Evolutionary conservation across 192 early-diverging fungal genomes (phyloP), one percentile per base, ranked within the genome.

Genomic region (Glomus cerebriforme): DNA sequence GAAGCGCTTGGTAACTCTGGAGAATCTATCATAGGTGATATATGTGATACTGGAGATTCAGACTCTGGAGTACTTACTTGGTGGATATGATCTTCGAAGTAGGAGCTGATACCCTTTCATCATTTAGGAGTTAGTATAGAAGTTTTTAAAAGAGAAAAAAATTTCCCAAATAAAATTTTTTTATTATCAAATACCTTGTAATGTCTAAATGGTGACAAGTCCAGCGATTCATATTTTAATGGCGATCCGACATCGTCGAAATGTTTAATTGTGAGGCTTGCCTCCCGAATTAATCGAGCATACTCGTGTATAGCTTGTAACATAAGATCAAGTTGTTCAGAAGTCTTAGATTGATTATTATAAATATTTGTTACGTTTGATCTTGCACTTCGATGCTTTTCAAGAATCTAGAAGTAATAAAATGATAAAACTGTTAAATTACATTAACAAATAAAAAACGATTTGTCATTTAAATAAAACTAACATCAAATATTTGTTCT

Each of bases 241-340:
- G 65, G 37, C 9, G 77, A 45, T 1, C 65, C 64, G 19, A 78
- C 49, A 69, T 78, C 77, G n/a, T 49, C 77, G 29, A 78, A 78
- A 78, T 78, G 63, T 69, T 78, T 78, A 31, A 78, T 78, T 17
- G 77, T 78, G 12, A 34, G 31, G 12, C 77, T 78, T 24, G 60
- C 59, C 27, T 78, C 77, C 12, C 66, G 65, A 27, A 78, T 78
- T 68, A 78, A 68, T 34, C 77, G 64, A 59, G 77, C 77, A 68
- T 78, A 78, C 35, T 78, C 77, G 22, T 69, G 77, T 59, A 78
- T 78, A 78, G 77, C 77, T 68, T 78, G 65, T 37, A 78, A 59
- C 77, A 78, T 78, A 31, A 68, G 17, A 12, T 78, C 77, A 59
- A 78, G 65, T 59, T 78, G 65, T 59, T 78, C 64, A 5, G 39